Evolutionary conservation across 495 filamentous ascomycete genomes (phyloP).

Genomic region (Penicillium fimorum): DNA sequence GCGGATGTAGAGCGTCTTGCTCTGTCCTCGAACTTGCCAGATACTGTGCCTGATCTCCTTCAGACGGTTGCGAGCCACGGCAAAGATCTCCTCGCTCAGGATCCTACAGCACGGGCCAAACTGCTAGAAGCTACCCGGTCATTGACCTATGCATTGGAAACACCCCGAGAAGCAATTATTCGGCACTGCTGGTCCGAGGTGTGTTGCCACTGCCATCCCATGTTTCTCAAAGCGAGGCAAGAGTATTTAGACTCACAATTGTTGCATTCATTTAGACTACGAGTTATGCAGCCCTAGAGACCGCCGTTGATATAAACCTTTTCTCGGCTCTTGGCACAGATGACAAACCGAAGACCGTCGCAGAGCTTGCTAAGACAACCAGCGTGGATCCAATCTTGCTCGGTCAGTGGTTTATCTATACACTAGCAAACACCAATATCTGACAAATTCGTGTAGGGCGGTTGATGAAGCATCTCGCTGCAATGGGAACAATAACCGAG

Average conservation of each 20-base stretch:
- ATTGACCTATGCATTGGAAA: constrained; percentile 23
- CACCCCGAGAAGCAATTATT: constrained; percentile 27
- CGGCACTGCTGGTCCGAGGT: constrained; percentile 30
- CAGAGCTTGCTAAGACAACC: constrained; percentile 22
- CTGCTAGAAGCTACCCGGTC: constrained; percentile 16
- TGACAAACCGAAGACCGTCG: constrained; percentile 18
- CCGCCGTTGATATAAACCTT: constrained; percentile 23
- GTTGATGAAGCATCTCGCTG: constrained; percentile 45
- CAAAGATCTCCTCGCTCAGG: not conserved
- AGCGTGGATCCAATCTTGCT: constrained; percentile 24
- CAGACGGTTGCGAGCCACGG: not conserved
- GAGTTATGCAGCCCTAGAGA: constrained; percentile 5
- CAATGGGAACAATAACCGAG: constrained; percentile 44
- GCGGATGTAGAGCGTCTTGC: not conserved
- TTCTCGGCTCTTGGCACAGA: constrained; percentile 23
- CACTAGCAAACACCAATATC: not conserved
- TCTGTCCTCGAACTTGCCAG: not conserved
- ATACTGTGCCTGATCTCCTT: not conserved
- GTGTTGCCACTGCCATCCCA: not conserved
- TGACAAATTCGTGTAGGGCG: constrained; percentile 15
- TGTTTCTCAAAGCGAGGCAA: too few relatives aligned
- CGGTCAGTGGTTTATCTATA: constrained; percentile 4
- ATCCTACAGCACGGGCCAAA: not conserved
- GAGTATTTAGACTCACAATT: not conserved
- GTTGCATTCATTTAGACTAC: not conserved